Evolutionary conservation across 345 rosid species (phyloP).

Genomic region (Excoecaria agallocha): DNA sequence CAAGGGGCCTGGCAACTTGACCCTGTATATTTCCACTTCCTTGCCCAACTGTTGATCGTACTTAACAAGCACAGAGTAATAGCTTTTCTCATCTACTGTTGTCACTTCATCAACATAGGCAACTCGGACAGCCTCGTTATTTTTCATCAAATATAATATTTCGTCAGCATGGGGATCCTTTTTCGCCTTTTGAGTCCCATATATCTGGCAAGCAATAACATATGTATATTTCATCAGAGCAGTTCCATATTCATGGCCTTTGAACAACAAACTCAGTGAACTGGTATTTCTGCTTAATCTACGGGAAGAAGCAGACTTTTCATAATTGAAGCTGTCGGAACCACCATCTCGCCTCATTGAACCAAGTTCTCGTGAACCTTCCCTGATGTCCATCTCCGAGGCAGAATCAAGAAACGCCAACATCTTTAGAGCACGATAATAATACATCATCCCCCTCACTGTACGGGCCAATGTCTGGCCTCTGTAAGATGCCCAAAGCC

Average conservation of each 20-base stretch:
- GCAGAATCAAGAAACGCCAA: constrained; percentile 96
- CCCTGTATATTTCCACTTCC: constrained; percentile 94
- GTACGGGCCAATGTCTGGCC: constrained; percentile 96
- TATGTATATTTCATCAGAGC: constrained; percentile 93
- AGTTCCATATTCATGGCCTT: constrained; percentile 85
- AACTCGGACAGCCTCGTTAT: constrained; percentile 89
- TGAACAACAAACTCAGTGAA: constrained; percentile 55
- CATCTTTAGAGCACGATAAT: constrained; percentile 92
- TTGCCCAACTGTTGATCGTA: constrained; percentile 66
- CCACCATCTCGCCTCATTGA: constrained; percentile 55
- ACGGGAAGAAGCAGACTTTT: constrained; percentile 44
- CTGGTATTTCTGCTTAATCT: constrained; percentile 65
- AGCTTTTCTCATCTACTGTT: constrained; percentile 60
- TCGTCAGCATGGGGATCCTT: constrained; percentile 90
- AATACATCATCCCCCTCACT: constrained; percentile 98
- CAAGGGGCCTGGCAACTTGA: constrained; percentile 89
- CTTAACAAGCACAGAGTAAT: constrained; percentile 92
- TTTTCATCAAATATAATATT: constrained; percentile 73
- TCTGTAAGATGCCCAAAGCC: constrained; percentile 98
- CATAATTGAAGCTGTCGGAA: constrained; percentile 38
- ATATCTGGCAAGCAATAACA: constrained; percentile 95
- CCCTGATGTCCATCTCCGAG: constrained; percentile 85
- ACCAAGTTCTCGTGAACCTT: constrained; percentile 76
- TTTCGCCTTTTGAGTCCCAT: constrained; percentile 86
- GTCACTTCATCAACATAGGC: constrained; percentile 88